These are phyloP conservation scores for Mycosarcoma mackinlayi DNA, from an alignment of 1,284 basidiomycete genomes.

Conservation along the genomic window DNA sequence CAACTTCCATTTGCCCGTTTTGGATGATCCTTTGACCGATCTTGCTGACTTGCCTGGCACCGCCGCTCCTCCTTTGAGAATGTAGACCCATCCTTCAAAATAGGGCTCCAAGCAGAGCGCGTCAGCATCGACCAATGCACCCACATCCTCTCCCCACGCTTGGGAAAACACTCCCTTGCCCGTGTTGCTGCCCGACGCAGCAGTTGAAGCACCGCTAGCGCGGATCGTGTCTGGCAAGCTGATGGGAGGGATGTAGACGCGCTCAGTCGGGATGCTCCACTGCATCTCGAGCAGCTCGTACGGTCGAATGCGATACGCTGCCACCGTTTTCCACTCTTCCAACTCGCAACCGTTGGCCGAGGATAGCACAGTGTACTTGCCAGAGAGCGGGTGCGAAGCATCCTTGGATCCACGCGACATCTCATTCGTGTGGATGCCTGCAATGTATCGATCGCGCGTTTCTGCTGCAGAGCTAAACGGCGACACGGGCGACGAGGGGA, in stretches of 20 bases:
- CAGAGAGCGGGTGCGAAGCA: slow-evolving; percentile 40
- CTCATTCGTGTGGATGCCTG: slow-evolving; percentile 43
- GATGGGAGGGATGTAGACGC: slow-evolving; percentile 41
- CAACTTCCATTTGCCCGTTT: slow-evolving; percentile 56
- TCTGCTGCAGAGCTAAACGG: slow-evolving; percentile 1
- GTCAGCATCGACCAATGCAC: slow-evolving; percentile 17
- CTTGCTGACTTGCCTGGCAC: slow-evolving; percentile 14
- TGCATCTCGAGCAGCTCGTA: slow-evolving; percentile 59
- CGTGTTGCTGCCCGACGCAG: neutral
- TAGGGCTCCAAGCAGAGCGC: slow-evolving; percentile 45
- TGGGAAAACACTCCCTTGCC: slow-evolving; percentile 6
- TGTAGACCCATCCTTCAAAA: slow-evolving; percentile 58
- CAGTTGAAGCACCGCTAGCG: neutral
- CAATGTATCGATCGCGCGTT: slow-evolving; percentile 14
- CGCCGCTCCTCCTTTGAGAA: slow-evolving; percentile 40
- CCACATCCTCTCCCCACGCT: slow-evolving; percentile 4
- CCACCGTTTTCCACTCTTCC: slow-evolving; percentile 57
- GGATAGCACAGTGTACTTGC: slow-evolving; percentile 43
- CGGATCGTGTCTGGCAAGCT: slow-evolving; percentile 14
- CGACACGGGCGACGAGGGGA: slow-evolving; percentile 1
- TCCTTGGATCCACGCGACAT: slow-evolving; percentile 35
- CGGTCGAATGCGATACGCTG: slow-evolving; percentile 42
- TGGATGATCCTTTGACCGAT: slow-evolving; percentile 5
- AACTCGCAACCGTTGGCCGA: slow-evolving; percentile 49
- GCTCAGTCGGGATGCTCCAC: slow-evolving; percentile 42